Evolutionary conservation across 2,329 filamentous ascomycete species (phyloP).

Genomic region (Sarocladium kiliense): DNA sequence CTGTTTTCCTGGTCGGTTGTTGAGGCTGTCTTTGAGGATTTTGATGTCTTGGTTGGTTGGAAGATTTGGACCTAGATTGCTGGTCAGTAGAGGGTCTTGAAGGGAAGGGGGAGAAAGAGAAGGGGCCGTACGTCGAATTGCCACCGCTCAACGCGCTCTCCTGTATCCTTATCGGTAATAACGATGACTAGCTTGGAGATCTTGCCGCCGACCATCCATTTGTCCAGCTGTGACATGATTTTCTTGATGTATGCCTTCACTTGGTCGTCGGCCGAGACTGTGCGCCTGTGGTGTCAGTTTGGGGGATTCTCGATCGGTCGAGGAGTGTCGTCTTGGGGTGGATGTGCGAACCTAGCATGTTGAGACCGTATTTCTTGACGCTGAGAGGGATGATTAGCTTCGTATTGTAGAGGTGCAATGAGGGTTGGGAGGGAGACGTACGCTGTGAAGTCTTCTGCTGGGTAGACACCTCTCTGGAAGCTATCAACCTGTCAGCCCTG

Average conservation of each 20-base stretch:
- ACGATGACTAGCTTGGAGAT: slow-evolving; percentile 97
- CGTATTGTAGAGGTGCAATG: not conserved
- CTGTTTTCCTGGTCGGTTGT: slow-evolving; percentile 68
- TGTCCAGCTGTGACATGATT: slow-evolving; percentile 96
- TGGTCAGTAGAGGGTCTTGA: not conserved
- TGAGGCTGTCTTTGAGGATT: slow-evolving; percentile 41
- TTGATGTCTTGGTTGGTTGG: slow-evolving; percentile 29
- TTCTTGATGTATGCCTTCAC: slow-evolving; percentile 99
- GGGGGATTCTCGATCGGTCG: too few species aligned
- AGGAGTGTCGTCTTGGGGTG: not conserved
- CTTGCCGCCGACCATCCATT: slow-evolving; percentile 96
- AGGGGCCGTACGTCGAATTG: slow-evolving; percentile 74
- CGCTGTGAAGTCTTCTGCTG: slow-evolving; percentile 94
- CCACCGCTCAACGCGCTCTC: slow-evolving; percentile 94
- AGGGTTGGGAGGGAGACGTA: slow-evolving; percentile 36
- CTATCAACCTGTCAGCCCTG: slow-evolving; percentile 33
- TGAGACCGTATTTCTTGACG: slow-evolving; percentile 99
- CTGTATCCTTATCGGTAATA: slow-evolving; percentile 94
- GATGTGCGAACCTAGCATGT: slow-evolving; percentile 67
- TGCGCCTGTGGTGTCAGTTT: not conserved
- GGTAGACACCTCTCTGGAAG: slow-evolving; percentile 82
- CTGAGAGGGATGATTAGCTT: slow-evolving; percentile 15
- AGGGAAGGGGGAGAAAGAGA: not conserved
- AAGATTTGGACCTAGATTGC: slow-evolving; percentile 32
- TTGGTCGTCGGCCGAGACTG: slow-evolving; percentile 92